Evolutionary conservation across 176 grass and related monocot genomes (phyloP).

Genomic region (Zizania latifolia): DNA sequence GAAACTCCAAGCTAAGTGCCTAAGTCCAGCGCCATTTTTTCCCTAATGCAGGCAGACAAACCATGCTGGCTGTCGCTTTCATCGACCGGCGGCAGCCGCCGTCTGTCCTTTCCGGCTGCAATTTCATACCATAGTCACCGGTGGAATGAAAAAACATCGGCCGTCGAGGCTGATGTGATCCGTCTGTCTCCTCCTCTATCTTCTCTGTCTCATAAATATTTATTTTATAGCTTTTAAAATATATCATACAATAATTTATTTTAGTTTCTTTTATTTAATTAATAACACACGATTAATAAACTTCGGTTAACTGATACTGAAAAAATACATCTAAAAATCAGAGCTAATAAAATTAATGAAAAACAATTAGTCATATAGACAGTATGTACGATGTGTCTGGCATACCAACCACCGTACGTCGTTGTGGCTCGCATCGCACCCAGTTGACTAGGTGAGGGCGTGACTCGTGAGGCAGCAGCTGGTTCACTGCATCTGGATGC

Average conservation of each 20-base stretch:
- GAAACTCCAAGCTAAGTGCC: neutral
- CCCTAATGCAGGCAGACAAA: neutral
- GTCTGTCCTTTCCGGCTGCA: slow-evolving; percentile 2
- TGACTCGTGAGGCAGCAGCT: neutral
- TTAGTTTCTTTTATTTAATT: no score
- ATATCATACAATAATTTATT: no score
- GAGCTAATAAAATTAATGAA: no score
- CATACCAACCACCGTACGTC: slow-evolving; percentile 22
- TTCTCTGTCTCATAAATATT: no score
- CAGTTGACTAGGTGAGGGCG: no score
- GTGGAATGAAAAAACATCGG: slow-evolving; percentile 5
- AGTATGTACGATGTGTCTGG: neutral
- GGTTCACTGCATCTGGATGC: slow-evolving; percentile 25
- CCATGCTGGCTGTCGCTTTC: slow-evolving; percentile 9
- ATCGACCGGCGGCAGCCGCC: no score
- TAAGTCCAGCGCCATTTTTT: neutral
- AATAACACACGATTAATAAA: no score
- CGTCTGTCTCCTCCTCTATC: no score
- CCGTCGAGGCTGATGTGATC: neutral
- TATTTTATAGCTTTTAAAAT: no score
- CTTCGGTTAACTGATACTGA: no score
- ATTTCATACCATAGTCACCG: neutral
- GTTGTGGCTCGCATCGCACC: neutral
- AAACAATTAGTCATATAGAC: no score
- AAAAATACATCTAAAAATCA: no score